A percentile compares a stretch with the other conserved stretches of the same genome.
phyloP scores from a whole-genome alignment of 1,284 basidiomycete genomes.

The Malassezia pachydermatis region DNA sequence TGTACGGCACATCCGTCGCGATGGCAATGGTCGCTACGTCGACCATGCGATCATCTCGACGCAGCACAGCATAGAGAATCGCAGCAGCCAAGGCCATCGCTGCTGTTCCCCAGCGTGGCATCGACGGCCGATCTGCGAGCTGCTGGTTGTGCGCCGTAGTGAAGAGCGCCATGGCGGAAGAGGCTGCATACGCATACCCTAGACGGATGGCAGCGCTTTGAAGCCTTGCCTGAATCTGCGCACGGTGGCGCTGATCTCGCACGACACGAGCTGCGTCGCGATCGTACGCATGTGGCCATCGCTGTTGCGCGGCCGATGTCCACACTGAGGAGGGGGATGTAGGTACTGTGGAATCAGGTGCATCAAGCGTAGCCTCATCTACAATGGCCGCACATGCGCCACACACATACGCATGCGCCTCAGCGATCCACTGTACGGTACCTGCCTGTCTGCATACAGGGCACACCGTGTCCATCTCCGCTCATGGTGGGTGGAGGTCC shows the following conservation, averaged over 20 bases:
- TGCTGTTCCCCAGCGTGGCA: background rate
- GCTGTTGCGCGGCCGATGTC: background rate
- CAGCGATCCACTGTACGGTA: constrained; percentile 10
- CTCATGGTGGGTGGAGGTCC: background rate
- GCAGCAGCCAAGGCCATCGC: constrained; percentile 9
- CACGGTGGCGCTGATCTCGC: background rate
- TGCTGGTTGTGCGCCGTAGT: background rate
- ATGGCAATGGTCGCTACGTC: constrained; percentile 8
- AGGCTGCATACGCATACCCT: constrained; percentile 9
- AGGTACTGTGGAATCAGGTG: background rate
- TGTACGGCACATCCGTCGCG: constrained; percentile 3
- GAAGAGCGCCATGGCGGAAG: background rate
- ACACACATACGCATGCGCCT: constrained; percentile 9
- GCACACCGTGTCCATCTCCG: constrained; percentile 8
- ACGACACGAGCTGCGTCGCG: background rate
- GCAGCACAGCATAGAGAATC: constrained; percentile 13
- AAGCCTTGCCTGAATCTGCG: background rate
- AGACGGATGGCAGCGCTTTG: constrained; percentile 10
- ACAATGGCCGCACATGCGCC: constrained; percentile 4
- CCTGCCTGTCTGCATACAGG: constrained; percentile 8
- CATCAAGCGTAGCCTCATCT: background rate
- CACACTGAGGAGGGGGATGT: background rate
- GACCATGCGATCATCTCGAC: constrained; percentile 2
- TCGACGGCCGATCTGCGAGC: background rate
- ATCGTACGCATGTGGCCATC: constrained; percentile 9